Base-by-base conservation (phyloP, 371 early-diverging fungal genomes). In the Dentiscutata heterogama region DNA sequence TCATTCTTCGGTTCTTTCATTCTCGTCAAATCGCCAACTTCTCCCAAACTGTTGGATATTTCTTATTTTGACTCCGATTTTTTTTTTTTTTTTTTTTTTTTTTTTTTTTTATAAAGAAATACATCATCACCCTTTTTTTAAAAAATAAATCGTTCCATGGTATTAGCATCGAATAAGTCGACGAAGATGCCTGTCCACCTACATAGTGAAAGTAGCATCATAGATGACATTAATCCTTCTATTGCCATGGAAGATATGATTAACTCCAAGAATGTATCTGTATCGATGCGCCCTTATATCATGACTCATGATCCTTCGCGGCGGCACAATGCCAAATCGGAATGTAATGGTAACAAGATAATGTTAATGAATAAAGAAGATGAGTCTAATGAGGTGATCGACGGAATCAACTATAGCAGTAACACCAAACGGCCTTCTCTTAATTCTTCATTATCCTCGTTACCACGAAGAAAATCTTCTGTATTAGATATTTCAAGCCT, bases 391-490 rank as follows among this genome's bases (percentile, higher is more conserved):
- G 31, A 68, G 27, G 31, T 39, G 22, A 70, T 22, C 70, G 42
- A 18, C 10, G 46, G 42, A 6, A 35, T 39, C 22, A 39, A 22
- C 2, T 18, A 46, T 46, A 39, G n/a, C 4, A 67, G n/a, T 42
- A 68, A 68, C 11, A 68, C n/a, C 39, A 42, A 39, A n/a, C 53
- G 22, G 18, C 61, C 42, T 14, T 63, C 20, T 35, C n/a, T 39
- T 70, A 35, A 46, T n/a, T 42, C 46, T 35, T 39, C n/a, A 39
- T 13, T n/a, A 20, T 7, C n/a, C 46, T 51, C 75, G 31, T 74
- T 77, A 16, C 46, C 78, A 22, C 60, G 78, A 61, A 78, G 78
- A 27, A 78, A 78, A 64, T 63, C 78, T 25, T 78, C 78, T 18
- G 50, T 63, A 3, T 46, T 78, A 11, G 78, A 78, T 3, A 78